phyloP scores from a whole-genome alignment of 2,329 filamentous ascomycete species.

The Penicillium sclerotiorum region DNA sequence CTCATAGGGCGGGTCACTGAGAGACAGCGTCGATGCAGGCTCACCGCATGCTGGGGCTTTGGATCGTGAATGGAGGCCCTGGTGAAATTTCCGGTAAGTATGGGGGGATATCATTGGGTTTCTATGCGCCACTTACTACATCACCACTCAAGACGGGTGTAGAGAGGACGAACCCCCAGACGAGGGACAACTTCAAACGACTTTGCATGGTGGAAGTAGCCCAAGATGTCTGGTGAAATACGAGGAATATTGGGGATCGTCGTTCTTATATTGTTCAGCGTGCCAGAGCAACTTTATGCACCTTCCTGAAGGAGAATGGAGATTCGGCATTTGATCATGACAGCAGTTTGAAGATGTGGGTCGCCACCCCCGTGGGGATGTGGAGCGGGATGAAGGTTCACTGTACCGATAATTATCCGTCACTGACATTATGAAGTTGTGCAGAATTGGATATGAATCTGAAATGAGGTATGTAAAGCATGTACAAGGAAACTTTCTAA shows the following conservation, averaged over 20 bases:
- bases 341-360: slow-evolving; percentile 2
- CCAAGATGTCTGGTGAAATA: not conserved
- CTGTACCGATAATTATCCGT: slow-evolving; percentile 18
- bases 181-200: slow-evolving; percentile 6
- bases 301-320: slow-evolving; percentile 17
- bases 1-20: slow-evolving; percentile 60
- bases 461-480: too few species aligned
- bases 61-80: slow-evolving; percentile 4
- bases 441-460: too few species aligned
- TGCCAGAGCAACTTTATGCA: slow-evolving; percentile 1
- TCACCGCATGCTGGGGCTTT: slow-evolving; percentile 12
- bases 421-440: too few species aligned
- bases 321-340: not conserved
- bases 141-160: slow-evolving; percentile 7
- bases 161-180: slow-evolving; percentile 4
- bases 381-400: slow-evolving; percentile 1
- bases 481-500: too few species aligned
- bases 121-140: slow-evolving; percentile 15
- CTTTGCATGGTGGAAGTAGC: slow-evolving; percentile 6
- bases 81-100: not conserved
- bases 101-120: not conserved
- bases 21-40: slow-evolving; percentile 16
- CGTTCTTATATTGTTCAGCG: not conserved
- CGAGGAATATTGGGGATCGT: not conserved
- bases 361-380: slow-evolving; percentile 12